A percentile compares a stretch with the other conserved stretches of the same genome.
phyloP scores from a whole-genome alignment of 306 rosid species.

The Phaseolus lunatus region DNA sequence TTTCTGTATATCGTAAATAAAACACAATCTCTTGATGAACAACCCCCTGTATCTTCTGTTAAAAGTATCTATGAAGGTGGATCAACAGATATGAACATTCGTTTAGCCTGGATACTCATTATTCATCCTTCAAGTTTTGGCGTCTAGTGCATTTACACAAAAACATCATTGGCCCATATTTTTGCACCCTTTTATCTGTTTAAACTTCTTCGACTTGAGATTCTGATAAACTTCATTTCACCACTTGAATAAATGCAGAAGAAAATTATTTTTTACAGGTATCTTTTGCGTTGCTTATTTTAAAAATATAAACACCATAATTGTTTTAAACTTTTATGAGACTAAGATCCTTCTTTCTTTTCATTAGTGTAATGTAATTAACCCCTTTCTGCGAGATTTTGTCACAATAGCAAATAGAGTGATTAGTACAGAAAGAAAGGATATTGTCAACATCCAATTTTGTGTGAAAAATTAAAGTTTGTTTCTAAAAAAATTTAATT shows the following conservation, averaged over 20 bases:
- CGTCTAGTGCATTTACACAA: background rate
- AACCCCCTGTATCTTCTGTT: constrained; percentile 35
- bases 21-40: constrained; percentile 4
- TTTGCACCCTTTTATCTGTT: background rate
- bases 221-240: constrained; percentile 12
- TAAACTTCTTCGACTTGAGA: background rate
- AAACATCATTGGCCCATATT: background rate
- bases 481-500: no score
- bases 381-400: no score
- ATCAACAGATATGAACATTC: background rate
- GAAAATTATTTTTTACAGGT: background rate
- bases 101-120: background rate
- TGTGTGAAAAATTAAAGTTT: no score
- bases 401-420: no score
- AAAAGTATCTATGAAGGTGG: constrained; percentile 11
- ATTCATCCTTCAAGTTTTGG: constrained; percentile 7
- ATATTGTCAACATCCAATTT: no score
- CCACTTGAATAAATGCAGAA: background rate
- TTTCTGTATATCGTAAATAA: constrained; percentile 34
- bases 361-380: no score
- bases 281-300: background rate
- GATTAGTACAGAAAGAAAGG: no score
- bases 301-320: background rate
- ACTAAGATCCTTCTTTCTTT: background rate
- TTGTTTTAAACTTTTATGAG: background rate